A percentile compares a stretch with the other conserved stretches of the same genome.
These are phyloP conservation scores for Sporothrix brasiliensis DNA, from an alignment of 2,329 filamentous ascomycete genomes.

Conservation along the genomic window DNA sequence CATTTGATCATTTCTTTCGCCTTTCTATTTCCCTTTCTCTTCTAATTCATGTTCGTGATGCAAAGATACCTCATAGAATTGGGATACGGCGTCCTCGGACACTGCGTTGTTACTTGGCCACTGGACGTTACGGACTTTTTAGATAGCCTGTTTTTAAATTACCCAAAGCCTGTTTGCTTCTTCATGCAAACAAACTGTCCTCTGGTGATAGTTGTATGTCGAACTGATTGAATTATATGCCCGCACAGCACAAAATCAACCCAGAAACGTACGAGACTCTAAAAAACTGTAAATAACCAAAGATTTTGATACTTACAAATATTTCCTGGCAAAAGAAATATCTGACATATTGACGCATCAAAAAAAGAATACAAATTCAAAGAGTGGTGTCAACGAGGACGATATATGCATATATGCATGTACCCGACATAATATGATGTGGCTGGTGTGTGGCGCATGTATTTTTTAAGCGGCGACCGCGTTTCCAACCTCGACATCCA, in stretches of 20 bases:
- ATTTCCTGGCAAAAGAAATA: too few relatives aligned
- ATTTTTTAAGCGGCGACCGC: conserved; percentile 15
- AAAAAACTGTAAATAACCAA: neutral
- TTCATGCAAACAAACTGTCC: neutral
- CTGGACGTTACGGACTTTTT: conserved; percentile 16
- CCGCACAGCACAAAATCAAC: neutral
- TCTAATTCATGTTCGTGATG: conserved; percentile 30
- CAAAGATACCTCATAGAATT: conserved; percentile 35
- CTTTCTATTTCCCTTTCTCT: conserved; percentile 11
- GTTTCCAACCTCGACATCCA: conserved; percentile 24
- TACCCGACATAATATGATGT: neutral
- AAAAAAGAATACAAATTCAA: neutral
- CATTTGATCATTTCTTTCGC: neutral
- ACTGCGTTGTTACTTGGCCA: conserved; percentile 6
- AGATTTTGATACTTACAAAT: too few relatives aligned
- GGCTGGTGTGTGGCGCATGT: conserved; percentile 15
- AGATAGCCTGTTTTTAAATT: neutral
- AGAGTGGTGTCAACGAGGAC: neutral
- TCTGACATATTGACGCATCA: too few relatives aligned
- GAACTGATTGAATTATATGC: neutral
- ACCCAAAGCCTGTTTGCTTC: neutral
- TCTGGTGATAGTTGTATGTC: neutral
- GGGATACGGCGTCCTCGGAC: conserved; percentile 29
- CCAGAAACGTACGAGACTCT: too few relatives aligned
- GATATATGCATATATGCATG: conserved; percentile 9